Evolutionary conservation across 257 asterid species (phyloP).

Genomic region (Solanum gandarillasii): DNA sequence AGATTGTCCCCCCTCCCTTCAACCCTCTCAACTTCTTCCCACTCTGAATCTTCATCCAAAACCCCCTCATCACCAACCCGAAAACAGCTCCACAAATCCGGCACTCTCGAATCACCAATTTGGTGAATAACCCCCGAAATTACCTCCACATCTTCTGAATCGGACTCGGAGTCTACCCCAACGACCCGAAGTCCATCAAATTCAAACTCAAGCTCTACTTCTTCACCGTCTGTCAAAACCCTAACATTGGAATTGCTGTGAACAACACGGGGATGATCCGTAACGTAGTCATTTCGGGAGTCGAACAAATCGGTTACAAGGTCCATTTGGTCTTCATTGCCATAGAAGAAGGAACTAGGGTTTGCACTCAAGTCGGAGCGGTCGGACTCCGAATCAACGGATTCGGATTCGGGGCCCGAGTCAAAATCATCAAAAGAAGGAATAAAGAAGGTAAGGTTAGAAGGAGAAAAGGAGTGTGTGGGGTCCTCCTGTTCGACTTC

Average conservation of each 20-base stretch:
- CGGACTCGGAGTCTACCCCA: background rate
- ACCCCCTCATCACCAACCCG: background rate
- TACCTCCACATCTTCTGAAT: background rate
- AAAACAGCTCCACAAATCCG: background rate
- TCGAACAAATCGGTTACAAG: background rate
- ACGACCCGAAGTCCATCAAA: background rate
- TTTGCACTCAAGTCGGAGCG: background rate
- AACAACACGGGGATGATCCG: background rate
- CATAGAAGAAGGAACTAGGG: background rate
- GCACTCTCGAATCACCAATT: background rate
- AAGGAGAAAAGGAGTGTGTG: background rate
- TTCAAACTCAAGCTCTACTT: background rate
- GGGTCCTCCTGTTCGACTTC: background rate
- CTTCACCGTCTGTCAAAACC: background rate
- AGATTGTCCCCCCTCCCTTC: background rate
- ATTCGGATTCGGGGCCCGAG: background rate
- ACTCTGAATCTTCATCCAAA: background rate
- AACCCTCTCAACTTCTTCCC: background rate
- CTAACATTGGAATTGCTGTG: background rate
- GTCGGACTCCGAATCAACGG: background rate
- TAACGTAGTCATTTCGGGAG: background rate
- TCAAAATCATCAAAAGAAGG: background rate
- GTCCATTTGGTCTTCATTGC: background rate
- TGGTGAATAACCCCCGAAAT: background rate
- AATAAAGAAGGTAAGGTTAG: background rate